phyloP scores from a whole-genome alignment of 2,329 filamentous ascomycete species.

The Calonectria montana region DNA sequence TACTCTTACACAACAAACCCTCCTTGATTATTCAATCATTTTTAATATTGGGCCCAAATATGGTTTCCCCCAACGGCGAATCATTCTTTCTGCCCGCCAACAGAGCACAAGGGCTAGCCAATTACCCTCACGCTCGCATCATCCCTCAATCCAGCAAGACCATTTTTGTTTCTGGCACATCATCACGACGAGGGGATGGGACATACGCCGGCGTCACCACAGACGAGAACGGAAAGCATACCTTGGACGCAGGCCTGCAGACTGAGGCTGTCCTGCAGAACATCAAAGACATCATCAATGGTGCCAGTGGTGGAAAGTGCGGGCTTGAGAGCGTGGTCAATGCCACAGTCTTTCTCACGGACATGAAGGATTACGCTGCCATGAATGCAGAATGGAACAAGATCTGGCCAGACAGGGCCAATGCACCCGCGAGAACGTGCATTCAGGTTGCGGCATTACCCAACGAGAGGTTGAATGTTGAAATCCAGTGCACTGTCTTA shows the following conservation, averaged over 20 bases:
- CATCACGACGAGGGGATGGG: slow-evolving; percentile 13
- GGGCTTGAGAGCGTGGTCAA: slow-evolving; percentile 4
- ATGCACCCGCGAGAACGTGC: slow-evolving; percentile 12
- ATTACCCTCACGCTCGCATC: slow-evolving; percentile 10
- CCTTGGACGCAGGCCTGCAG: not conserved
- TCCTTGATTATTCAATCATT: not conserved
- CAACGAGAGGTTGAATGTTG: not conserved
- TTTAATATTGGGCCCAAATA: not conserved
- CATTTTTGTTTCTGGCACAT: slow-evolving; percentile 17
- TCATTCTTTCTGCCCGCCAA: not conserved
- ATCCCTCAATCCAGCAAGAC: slow-evolving; percentile 1
- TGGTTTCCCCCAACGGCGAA: slow-evolving; percentile 3
- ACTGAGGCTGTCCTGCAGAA: not conserved
- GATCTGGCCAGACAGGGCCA: slow-evolving; percentile 8
- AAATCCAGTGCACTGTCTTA: not conserved
- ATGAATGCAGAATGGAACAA: slow-evolving; percentile 26
- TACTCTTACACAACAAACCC: not conserved
- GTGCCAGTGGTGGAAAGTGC: not conserved
- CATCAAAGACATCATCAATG: not conserved
- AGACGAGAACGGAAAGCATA: not conserved
- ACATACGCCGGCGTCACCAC: slow-evolving; percentile 14
- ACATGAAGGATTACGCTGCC: slow-evolving; percentile 13
- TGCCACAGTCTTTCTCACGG: slow-evolving; percentile 11
- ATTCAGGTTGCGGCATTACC: not conserved
- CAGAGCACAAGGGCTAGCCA: slow-evolving; percentile 3